Percentiles rank a stretch among this genome's conserved stretches.
Evolutionary conservation across 1,284 basidiomycete genomes (phyloP).

Genomic region (Naganishia liquefaciens): DNA sequence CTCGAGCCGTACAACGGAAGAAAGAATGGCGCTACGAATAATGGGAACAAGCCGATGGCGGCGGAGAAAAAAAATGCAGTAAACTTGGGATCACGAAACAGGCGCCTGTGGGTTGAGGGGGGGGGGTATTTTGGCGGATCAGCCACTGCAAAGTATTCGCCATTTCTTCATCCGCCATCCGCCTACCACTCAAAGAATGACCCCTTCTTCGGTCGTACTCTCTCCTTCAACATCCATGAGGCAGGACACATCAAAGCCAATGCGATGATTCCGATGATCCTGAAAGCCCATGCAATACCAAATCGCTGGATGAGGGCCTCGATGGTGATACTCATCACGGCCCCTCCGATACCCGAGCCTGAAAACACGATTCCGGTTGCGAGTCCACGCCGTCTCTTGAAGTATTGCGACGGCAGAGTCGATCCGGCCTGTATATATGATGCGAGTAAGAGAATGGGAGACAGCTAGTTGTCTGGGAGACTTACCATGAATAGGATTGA

Average conservation of each 20-base stretch:
- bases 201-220: slow-evolving; percentile 19
- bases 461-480: neutral
- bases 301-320: slow-evolving; percentile 38
- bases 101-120: slow-evolving; percentile 31
- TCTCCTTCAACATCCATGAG: slow-evolving; percentile 30
- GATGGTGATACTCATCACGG: slow-evolving; percentile 42
- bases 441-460: neutral
- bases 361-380: slow-evolving; percentile 49
- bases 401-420: slow-evolving; percentile 43
- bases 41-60: slow-evolving; percentile 47
- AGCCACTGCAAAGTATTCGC: no score
- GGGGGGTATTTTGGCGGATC: neutral
- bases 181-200: slow-evolving; percentile 33
- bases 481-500: slow-evolving; percentile 39
- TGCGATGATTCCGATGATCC: slow-evolving; percentile 39
- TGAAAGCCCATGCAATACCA: slow-evolving; percentile 42
- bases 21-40: slow-evolving; percentile 52
- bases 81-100: slow-evolving; percentile 45
- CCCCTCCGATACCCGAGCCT: slow-evolving; percentile 48
- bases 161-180: neutral
- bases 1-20: slow-evolving; percentile 48
- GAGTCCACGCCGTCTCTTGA: slow-evolving; percentile 42
- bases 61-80: slow-evolving; percentile 43
- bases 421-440: slow-evolving; percentile 30
- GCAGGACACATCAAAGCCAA: slow-evolving; percentile 29